Evolutionary conservation across 164 flowering plant species (phyloP).

Genomic region (Umbellularia californica): DNA sequence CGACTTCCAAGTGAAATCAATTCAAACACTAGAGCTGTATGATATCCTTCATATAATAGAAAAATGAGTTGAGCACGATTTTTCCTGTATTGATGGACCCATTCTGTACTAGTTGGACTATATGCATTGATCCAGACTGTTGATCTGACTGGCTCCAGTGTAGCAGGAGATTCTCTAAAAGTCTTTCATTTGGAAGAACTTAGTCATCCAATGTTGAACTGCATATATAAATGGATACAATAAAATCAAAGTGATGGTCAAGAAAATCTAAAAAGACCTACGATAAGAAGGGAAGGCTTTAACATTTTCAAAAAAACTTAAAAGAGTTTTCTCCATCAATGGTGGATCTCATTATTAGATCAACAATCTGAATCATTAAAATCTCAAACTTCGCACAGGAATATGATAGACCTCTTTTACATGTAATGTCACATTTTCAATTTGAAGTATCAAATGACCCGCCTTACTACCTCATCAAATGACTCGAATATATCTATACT

Average conservation of each 20-base stretch:
- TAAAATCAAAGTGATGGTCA: too few relatives aligned
- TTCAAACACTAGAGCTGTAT: slow-evolving; percentile 47
- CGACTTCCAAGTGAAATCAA: slow-evolving; percentile 54
- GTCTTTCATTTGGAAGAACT: not conserved
- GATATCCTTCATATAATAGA: slow-evolving; percentile 2
- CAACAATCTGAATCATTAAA: not conserved
- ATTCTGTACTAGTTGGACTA: not conserved
- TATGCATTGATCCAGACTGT: not conserved
- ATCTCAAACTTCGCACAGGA: not conserved
- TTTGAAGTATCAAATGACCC: too few relatives aligned
- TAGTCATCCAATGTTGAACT: not conserved
- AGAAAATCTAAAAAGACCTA: too few relatives aligned
- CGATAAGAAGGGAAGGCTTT: too few relatives aligned
- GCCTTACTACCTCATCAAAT: too few relatives aligned
- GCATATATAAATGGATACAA: too few relatives aligned
- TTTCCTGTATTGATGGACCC: too few relatives aligned
- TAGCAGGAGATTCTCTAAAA: not conserved
- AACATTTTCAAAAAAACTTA: too few relatives aligned
- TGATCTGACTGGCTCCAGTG: not conserved
- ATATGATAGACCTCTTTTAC: too few relatives aligned
- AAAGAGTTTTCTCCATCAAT: not conserved
- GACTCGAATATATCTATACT: too few relatives aligned
- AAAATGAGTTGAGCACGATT: too few relatives aligned
- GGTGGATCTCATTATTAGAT: not conserved
- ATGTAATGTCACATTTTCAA: too few relatives aligned